Evolutionary conservation across 345 rosid species (phyloP).

Genomic region (Cardamine resedifolia): DNA sequence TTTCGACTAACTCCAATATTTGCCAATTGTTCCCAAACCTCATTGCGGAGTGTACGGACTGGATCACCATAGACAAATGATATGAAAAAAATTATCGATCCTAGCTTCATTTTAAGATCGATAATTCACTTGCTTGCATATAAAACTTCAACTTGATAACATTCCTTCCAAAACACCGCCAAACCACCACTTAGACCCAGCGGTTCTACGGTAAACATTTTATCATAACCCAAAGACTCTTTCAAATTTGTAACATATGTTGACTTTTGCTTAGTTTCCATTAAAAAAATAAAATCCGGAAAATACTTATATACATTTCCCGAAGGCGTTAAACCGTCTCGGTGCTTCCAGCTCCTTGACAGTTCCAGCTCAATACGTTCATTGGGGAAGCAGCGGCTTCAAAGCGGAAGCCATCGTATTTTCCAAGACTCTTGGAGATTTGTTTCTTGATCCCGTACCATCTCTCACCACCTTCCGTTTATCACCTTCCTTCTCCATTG

Average conservation of each 20-base stretch:
- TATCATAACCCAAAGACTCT: background rate
- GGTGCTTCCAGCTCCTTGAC: background rate
- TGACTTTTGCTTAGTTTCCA: too few species aligned
- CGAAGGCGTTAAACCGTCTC: background rate
- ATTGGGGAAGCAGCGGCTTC: background rate
- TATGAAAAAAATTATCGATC: background rate
- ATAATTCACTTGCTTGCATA: background rate
- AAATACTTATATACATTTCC: background rate
- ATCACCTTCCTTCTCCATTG: too few species aligned
- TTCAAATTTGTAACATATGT: too few species aligned
- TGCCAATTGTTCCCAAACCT: background rate
- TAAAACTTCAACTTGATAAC: too few species aligned
- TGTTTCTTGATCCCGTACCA: too few species aligned
- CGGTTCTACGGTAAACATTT: background rate
- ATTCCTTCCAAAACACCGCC: background rate
- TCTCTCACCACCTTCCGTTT: too few species aligned
- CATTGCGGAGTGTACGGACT: rapidly evolving
- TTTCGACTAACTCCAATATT: too few species aligned
- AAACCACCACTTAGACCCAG: background rate
- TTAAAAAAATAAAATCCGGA: too few species aligned
- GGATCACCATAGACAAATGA: background rate
- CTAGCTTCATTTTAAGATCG: background rate
- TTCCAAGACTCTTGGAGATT: too few species aligned
- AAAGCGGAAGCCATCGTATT: background rate
- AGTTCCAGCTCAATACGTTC: background rate